phyloP scores from a whole-genome alignment of 257 asterid species.

The Solanum medicagineum region DNA sequence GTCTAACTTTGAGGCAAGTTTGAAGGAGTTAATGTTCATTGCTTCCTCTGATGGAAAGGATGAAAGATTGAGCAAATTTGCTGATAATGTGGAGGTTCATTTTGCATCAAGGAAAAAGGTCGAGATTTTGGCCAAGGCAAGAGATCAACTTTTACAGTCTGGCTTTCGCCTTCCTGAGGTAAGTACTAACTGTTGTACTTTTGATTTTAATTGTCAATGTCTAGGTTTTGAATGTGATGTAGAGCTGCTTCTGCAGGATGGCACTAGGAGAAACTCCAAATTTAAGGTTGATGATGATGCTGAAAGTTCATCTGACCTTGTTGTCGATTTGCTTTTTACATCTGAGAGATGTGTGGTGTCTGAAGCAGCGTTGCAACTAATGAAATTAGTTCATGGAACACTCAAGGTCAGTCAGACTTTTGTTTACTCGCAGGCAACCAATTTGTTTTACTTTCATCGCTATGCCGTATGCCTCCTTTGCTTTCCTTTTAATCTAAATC shows the following conservation, averaged over 20 bases:
- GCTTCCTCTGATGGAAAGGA: slow-evolving; percentile 58
- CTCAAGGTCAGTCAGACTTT: slow-evolving; percentile 49
- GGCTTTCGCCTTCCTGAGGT: slow-evolving; percentile 73
- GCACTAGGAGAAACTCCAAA: slow-evolving; percentile 14
- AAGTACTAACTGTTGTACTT: slow-evolving; percentile 14
- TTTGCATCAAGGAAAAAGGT: slow-evolving; percentile 81
- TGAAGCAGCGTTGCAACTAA: slow-evolving; percentile 56
- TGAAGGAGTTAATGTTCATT: slow-evolving; percentile 64
- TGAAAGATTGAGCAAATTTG: slow-evolving; percentile 68
- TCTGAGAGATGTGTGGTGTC: slow-evolving; percentile 81
- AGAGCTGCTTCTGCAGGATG: slow-evolving; percentile 27
- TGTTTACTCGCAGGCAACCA: not conserved
- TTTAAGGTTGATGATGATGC: slow-evolving; percentile 24
- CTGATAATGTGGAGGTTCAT: slow-evolving; percentile 89
- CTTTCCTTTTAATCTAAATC: not conserved
- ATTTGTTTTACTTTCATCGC: not conserved
- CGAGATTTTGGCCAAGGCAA: slow-evolving; percentile 80
- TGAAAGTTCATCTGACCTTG: slow-evolving; percentile 27
- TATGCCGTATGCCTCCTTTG: not conserved
- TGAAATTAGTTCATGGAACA: slow-evolving; percentile 83
- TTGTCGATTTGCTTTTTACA: slow-evolving; percentile 50
- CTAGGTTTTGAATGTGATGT: not conserved
- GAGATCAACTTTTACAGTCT: slow-evolving; percentile 62
- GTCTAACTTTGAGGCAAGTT: slow-evolving; percentile 59
- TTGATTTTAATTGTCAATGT: not conserved